Evolutionary conservation across 306 rosid species (phyloP).

Genomic region (Prunus mira): DNA sequence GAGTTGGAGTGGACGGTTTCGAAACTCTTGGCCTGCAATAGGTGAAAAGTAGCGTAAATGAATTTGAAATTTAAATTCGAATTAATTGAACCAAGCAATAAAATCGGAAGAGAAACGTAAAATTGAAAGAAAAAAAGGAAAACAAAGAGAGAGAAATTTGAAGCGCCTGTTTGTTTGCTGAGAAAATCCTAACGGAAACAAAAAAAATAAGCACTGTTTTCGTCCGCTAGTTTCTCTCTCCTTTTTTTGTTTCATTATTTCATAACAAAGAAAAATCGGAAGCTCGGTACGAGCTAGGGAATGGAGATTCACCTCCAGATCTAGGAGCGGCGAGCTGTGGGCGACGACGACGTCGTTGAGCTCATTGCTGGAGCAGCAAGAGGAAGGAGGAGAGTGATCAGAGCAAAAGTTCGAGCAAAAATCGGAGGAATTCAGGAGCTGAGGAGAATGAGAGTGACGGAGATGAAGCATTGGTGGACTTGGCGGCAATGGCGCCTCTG

Average conservation of each 20-base stretch:
- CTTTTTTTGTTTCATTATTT: background rate
- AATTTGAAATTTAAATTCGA: background rate
- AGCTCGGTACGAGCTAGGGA: background rate
- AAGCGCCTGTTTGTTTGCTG: slow-evolving; percentile 8
- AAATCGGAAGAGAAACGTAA: slow-evolving; percentile 16
- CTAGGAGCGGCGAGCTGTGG: slow-evolving; percentile 28
- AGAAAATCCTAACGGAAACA: slow-evolving; percentile 18
- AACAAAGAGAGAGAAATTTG: background rate
- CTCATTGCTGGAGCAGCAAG: slow-evolving; percentile 49
- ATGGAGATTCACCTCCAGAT: slow-evolving; percentile 58
- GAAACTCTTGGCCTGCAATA: slow-evolving; percentile 51
- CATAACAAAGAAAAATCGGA: background rate
- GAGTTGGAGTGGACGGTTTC: slow-evolving; percentile 46
- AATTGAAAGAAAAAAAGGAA: background rate
- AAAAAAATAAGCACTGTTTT: background rate
- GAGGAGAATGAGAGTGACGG: no score
- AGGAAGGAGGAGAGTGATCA: slow-evolving; percentile 32
- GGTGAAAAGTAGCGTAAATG: slow-evolving; percentile 13
- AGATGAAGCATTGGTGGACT: background rate
- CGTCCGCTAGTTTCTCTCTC: background rate
- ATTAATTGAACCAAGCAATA: slow-evolving; percentile 2
- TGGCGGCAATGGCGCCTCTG: background rate
- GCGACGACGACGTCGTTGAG: slow-evolving; percentile 25
- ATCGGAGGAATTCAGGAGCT: background rate
- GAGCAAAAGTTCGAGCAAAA: slow-evolving; percentile 3